Conservation (phyloP, 2,329 filamentous ascomycete genomes). For the Monascus ruber region DNA sequence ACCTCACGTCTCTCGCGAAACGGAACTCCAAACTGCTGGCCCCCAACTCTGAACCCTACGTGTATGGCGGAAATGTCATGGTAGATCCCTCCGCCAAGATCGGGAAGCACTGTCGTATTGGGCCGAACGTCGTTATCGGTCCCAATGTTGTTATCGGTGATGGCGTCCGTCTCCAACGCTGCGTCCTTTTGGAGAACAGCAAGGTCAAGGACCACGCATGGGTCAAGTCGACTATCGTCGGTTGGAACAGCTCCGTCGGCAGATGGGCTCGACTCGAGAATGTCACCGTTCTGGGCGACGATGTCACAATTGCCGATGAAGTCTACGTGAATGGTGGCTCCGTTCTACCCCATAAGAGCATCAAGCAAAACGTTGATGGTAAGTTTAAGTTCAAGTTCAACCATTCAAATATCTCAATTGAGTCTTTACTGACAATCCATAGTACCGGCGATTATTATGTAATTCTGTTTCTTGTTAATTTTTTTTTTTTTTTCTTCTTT, state of each 20-base stretch:
- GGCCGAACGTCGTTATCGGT: slow-evolving; percentile 92
- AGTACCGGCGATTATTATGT: slow-evolving; percentile 42
- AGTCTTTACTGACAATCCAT: background rate
- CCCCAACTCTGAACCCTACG: slow-evolving; percentile 61
- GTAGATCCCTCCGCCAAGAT: slow-evolving; percentile 92
- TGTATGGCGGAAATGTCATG: slow-evolving; percentile 89
- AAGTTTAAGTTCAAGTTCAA: slow-evolving; percentile 17
- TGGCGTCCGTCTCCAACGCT: slow-evolving; percentile 86
- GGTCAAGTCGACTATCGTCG: slow-evolving; percentile 97
- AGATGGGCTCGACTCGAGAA: slow-evolving; percentile 96
- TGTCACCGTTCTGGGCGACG: slow-evolving; percentile 92
- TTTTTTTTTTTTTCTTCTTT: background rate
- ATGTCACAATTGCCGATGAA: slow-evolving; percentile 95
- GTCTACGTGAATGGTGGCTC: slow-evolving; percentile 97
- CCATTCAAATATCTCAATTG: background rate
- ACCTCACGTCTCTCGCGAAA: slow-evolving; percentile 86
- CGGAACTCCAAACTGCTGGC: slow-evolving; percentile 76
- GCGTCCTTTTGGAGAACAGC: slow-evolving; percentile 74
- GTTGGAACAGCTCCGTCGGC: slow-evolving; percentile 94
- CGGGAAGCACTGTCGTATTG: slow-evolving; percentile 96
- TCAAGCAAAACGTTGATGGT: slow-evolving; percentile 94
- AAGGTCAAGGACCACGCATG: slow-evolving; percentile 98
- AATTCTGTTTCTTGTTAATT: slow-evolving; percentile 11
- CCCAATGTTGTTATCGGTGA: slow-evolving; percentile 87
- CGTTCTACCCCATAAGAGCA: slow-evolving; percentile 93